Percentiles rank a stretch among this genome's conserved stretches.
Conservation (phyloP, 2,329 filamentous ascomycete genomes). For the Madurella mycetomatis region DNA sequence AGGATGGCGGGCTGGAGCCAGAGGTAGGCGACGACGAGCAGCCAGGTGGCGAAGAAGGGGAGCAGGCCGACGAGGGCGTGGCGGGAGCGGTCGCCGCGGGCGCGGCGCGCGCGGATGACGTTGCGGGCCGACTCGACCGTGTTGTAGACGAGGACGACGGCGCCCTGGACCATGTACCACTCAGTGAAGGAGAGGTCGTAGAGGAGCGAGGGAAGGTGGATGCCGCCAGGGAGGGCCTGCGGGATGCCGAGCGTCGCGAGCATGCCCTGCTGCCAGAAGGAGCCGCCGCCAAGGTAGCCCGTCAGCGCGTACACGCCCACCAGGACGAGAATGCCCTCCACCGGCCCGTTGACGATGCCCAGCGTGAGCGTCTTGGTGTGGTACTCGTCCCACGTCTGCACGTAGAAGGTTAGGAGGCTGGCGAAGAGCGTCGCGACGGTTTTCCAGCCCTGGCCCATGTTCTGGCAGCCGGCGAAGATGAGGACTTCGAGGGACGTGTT, state of each 20-base stretch:
- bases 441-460: slow-evolving; percentile 87
- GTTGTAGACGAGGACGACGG: slow-evolving; percentile 77
- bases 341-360: slow-evolving; percentile 86
- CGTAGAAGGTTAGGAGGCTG: slow-evolving; percentile 93
- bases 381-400: slow-evolving; percentile 99
- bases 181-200: slow-evolving; percentile 84
- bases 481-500: slow-evolving; percentile 94
- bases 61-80: slow-evolving; percentile 76
- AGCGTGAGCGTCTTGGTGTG: slow-evolving; percentile 94
- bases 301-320: slow-evolving; percentile 79
- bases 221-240: slow-evolving; percentile 44
- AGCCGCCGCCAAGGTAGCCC: slow-evolving; percentile 77
- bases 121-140: slow-evolving; percentile 74
- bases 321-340: slow-evolving; percentile 87
- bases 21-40: slow-evolving; percentile 71
- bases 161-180: slow-evolving; percentile 88
- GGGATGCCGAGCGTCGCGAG: slow-evolving; percentile 67
- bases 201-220: slow-evolving; percentile 58
- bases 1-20: slow-evolving; percentile 81
- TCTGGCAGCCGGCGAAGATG: slow-evolving; percentile 87
- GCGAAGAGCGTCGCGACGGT: slow-evolving; percentile 75
- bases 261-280: slow-evolving; percentile 89
- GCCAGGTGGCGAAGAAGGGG: slow-evolving; percentile 77
- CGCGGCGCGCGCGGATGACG: slow-evolving; percentile 75
- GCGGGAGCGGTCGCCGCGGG: slow-evolving; percentile 66